Evolutionary conservation across 2,329 filamentous ascomycete species (phyloP), one percentile per base, ranked within the genome.

Genomic region (Arthrocladium fulminans): DNA sequence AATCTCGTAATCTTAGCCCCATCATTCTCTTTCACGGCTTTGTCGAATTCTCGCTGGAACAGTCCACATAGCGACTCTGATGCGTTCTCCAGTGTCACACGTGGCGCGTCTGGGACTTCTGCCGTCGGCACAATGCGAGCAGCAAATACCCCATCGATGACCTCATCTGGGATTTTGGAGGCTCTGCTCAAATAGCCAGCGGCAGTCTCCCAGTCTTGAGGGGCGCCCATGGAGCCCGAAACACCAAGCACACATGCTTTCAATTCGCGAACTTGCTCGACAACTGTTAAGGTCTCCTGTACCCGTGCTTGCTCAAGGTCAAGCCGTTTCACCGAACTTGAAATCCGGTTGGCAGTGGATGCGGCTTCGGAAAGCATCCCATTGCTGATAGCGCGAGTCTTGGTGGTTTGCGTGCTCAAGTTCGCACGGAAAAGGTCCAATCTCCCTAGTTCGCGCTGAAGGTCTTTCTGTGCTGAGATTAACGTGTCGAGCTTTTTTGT

Each of bases 121-220:
- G 94, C 86, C 1, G 87, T 97, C 0, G 92, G 92, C 7, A 98
- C 92, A 62, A 95, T 90, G 55, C 88, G 81, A 29, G 89, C 84
- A 0, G 92, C 90, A 63, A 98, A 98, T 13, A 81, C 78, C 22
- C 92, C 88, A 56, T 84, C 77, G 44, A 89, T 75, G 44, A 98
- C 90, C 1, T 84, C 75, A 44, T 81, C 76, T 0, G 90, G 89
- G 10, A 98, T 81, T 57, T 84, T 81, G 51, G 81, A 81, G 5
- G 92, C 89, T 38, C 90, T 80, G 54, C 85, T 80, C 50, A 98
- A 76, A 65, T 97, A 97, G 40, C 79, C 85, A 1, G 92, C 92
- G 2, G 92, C 92, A 2, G 88, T 92, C 67, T 98, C 92, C 92
- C 92, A 98, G 70, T 98, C 92, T 67, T 98, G 92, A 35, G 92